phyloP scores from a whole-genome alignment of 805 yeast genomes.

The Candida yuanshanica region DNA sequence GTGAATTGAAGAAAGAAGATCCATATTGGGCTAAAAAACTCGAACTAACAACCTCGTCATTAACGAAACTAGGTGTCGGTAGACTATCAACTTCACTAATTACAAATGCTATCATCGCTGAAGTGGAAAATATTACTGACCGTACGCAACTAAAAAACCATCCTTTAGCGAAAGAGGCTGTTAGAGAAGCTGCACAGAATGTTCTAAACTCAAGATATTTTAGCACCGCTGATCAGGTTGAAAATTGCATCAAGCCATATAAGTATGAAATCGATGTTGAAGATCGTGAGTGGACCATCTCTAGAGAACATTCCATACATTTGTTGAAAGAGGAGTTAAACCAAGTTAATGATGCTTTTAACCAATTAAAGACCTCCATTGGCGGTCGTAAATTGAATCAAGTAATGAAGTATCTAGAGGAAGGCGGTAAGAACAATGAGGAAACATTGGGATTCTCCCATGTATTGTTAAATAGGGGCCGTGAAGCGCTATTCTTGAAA shows the following conservation, averaged over 20 bases:
- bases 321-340: constrained; percentile 77
- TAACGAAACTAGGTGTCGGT: constrained; percentile 93
- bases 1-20: constrained; percentile 57
- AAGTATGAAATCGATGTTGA: constrained; percentile 96
- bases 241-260: constrained; percentile 95
- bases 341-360: constrained; percentile 68
- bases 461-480: constrained; percentile 68
- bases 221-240: constrained; percentile 97
- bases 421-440: constrained; percentile 34
- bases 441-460: constrained; percentile 85
- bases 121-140: constrained; percentile 67
- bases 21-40: constrained; percentile 83
- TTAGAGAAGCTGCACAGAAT: constrained; percentile 76
- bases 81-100: constrained; percentile 78
- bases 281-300: constrained; percentile 84
- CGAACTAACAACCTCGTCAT: constrained; percentile 74
- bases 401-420: constrained; percentile 65
- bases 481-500: constrained; percentile 72
- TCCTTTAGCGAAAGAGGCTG: constrained; percentile 78
- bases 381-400: constrained; percentile 84
- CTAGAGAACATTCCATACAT: constrained; percentile 71
- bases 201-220: constrained; percentile 76
- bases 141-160: constrained; percentile 75
- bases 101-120: constrained; percentile 73
- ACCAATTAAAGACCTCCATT: constrained; percentile 54